Percentiles rank a stretch among this genome's conserved stretches.
These are phyloP conservation scores for Alternaria sp. DNA, from an alignment of 2,329 filamentous ascomycete genomes.

Conservation along the genomic window DNA sequence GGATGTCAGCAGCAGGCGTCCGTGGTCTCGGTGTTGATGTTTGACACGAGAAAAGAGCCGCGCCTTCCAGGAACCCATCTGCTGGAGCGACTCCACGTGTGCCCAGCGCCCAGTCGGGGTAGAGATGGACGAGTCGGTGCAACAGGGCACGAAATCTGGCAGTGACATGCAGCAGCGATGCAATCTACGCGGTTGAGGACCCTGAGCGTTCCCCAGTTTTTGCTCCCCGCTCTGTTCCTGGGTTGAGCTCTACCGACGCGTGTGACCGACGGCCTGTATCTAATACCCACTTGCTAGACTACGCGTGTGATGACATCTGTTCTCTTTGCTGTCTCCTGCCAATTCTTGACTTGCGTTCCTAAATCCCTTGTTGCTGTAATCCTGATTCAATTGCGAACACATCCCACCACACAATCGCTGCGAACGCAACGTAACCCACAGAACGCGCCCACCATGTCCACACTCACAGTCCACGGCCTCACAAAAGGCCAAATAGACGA, in stretches of 20 bases:
- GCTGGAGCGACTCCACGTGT: slow-evolving; percentile 26
- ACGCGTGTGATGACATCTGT: slow-evolving; percentile 4
- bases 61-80: slow-evolving; percentile 16
- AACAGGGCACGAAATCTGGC: slow-evolving; percentile 28
- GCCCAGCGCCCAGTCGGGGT: slow-evolving; percentile 22
- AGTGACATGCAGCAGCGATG: slow-evolving; percentile 6
- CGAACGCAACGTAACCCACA: neutral
- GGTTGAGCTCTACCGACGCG: slow-evolving; percentile 10
- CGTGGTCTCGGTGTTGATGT: slow-evolving; percentile 12
- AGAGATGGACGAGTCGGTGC: slow-evolving; percentile 28
- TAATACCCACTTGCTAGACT: slow-evolving; percentile 5
- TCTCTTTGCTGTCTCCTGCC: neutral
- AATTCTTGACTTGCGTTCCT: neutral
- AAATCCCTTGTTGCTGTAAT: neutral
- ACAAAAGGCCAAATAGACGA: slow-evolving; percentile 55
- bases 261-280: slow-evolving; percentile 3
- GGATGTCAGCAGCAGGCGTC: slow-evolving; percentile 5
- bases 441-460: slow-evolving; percentile 43
- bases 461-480: slow-evolving; percentile 50
- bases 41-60: slow-evolving; percentile 12
- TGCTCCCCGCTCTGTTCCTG: slow-evolving; percentile 10
- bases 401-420: neutral
- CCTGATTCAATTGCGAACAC: neutral
- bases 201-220: slow-evolving; percentile 16
- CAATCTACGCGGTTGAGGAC: slow-evolving; percentile 7